A percentile compares a stretch with the other conserved stretches of the same genome.
phyloP scores from a whole-genome alignment of 192 early-diverging fungal species.

The Mortierella hygrophila region DNA sequence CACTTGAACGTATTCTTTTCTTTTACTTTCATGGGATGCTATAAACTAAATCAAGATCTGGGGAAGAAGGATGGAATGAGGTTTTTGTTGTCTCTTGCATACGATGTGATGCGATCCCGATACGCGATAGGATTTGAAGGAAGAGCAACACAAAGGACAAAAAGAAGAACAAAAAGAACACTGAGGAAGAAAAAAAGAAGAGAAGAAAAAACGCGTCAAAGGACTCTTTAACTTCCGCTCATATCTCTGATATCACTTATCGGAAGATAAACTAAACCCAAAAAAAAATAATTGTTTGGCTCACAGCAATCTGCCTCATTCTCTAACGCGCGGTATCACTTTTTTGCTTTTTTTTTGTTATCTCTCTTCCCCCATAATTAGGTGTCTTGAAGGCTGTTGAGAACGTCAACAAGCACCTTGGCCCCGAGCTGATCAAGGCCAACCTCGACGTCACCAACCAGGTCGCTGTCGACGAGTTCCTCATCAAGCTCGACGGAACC shows the following conservation, averaged over 20 bases:
- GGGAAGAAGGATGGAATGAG: not conserved
- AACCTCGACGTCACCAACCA: slow-evolving; percentile 90
- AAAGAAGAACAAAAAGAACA: not conserved
- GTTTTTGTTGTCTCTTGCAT: not conserved
- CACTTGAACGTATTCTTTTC: not conserved
- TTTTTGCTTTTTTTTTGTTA: not conserved
- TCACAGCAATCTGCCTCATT: not conserved
- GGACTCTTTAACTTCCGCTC: not conserved
- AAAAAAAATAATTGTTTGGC: not conserved
- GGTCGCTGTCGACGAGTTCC: slow-evolving; percentile 89
- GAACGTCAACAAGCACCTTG: slow-evolving; percentile 93
- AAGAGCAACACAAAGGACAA: not conserved
- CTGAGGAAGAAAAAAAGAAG: not conserved
- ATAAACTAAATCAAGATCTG: not conserved
- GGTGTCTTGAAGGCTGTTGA: slow-evolving; percentile 91
- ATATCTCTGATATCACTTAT: not conserved
- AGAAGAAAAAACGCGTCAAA: not conserved
- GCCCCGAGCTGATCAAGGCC: slow-evolving; percentile 84
- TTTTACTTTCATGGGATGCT: not conserved
- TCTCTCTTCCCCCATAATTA: slow-evolving; percentile 30
- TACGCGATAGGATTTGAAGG: not conserved
- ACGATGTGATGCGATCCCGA: not conserved
- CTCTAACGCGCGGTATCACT: not conserved
- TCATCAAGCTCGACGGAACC: slow-evolving; percentile 94
- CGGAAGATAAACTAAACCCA: not conserved